Conservation (phyloP, 2,329 filamentous ascomycete species). For the Cryphonectria japonica region DNA sequence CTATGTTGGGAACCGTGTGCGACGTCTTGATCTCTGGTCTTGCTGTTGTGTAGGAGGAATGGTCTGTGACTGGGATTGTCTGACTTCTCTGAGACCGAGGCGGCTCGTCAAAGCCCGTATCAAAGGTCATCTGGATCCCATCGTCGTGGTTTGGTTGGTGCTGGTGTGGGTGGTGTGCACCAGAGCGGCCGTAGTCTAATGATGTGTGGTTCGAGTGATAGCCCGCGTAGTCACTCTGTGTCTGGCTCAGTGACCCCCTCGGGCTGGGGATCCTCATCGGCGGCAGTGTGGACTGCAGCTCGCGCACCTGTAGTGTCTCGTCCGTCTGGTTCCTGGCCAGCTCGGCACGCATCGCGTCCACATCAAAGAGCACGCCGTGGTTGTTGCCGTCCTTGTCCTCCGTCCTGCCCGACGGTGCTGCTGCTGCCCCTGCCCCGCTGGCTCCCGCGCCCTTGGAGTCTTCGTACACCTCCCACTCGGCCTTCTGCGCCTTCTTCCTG, state of each 20-base stretch:
- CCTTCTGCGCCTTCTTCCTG: conserved; percentile 79
- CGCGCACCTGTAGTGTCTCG: conserved; percentile 65
- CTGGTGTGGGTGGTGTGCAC: background rate
- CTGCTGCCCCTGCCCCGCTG: conserved; percentile 30
- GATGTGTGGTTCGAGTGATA: conserved; percentile 15
- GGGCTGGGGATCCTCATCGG: conserved; percentile 75
- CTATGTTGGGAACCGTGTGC: conserved; percentile 55
- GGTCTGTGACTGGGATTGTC: conserved; percentile 25
- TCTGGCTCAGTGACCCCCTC: conserved; percentile 46
- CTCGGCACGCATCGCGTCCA: conserved; percentile 90
- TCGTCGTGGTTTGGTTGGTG: conserved; percentile 42
- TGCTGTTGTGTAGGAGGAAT: conserved; percentile 32
- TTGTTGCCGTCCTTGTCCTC: conserved; percentile 57
- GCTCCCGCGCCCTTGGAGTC: conserved; percentile 29
- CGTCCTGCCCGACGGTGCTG: conserved; percentile 40
- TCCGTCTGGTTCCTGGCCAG: conserved; percentile 70
- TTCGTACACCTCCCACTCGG: conserved; percentile 32
- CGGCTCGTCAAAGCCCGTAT: conserved; percentile 57
- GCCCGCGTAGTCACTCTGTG: conserved; percentile 50
- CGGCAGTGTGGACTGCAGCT: conserved; percentile 85
- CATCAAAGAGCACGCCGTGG: conserved; percentile 81
- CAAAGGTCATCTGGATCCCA: conserved; percentile 73
- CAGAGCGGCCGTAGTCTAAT: conserved; percentile 19
- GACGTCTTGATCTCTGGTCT: conserved; percentile 49
- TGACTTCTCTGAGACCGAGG: conserved; percentile 27